Base-by-base conservation (phyloP, 1,139 yeast species). In the Blastobotrys malaysiensis region DNA sequence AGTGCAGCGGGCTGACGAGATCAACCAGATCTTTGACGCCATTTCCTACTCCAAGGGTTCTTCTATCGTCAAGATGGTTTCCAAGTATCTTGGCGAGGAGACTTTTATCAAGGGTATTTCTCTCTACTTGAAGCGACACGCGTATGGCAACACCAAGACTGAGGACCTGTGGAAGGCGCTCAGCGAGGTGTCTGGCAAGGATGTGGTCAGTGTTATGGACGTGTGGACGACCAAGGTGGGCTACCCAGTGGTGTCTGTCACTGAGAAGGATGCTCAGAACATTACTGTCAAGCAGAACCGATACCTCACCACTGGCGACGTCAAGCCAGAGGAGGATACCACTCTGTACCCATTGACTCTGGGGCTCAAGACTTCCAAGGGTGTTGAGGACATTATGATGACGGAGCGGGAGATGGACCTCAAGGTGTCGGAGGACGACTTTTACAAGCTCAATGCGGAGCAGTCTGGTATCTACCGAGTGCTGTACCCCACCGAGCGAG, bases 401-500 rank as follows among this genome's bases (percentile, higher is more conserved):
- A 76, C 77, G 59, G 69, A 75, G 51, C 81, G 93, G 71, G 75
- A 80, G 52, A 76, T 74, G 54, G 73, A 78, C 9, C 61, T 84
- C 60, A 57, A 65, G 13, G 53, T 68, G 16, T 71, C 75, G 53
- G 68, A 76, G 49, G 73, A 77, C 58, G 82, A 78, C 62, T 88
- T 86, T 71, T 85, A 79, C 73, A 88, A 89, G 75, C 73, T 88
- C 61, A 89, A 89, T 65, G 88, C 88, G 54, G 86, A 88, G 63
- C 95, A 86, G 70, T 79, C 88, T 50, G 95, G 96, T 67, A 80
- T 89, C 56, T 89, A 83, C 75, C 82, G 96, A 67, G 86, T 95
- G 50, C 80, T 86, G 31, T 89, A 90, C 71, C 76, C 87, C 11
- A 77, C 85, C 43, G 83, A 80, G 54, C 86, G 96, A 69, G 82